Evolutionary conservation across 129 eudicot genomes (phyloP).

Genomic region (Arctium minus): DNA sequence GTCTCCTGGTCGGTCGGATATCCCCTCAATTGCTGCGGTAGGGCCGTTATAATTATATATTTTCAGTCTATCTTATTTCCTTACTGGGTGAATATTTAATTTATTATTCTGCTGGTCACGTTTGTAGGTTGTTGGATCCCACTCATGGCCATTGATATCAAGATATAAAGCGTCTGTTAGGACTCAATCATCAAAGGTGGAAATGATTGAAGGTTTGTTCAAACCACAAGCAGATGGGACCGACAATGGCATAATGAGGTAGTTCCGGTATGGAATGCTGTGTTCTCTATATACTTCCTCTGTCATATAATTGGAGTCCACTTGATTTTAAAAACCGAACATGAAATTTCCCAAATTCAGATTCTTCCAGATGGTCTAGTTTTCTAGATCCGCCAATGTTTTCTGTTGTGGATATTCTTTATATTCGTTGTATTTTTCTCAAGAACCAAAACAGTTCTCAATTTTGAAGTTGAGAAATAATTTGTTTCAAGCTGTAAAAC

Average conservation of each 20-base stretch:
- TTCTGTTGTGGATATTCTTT: background rate
- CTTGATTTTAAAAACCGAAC: background rate
- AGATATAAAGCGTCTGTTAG: slow-evolving; percentile 93
- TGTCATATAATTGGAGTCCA: background rate
- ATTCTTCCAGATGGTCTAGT: background rate
- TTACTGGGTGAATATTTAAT: slow-evolving; percentile 4
- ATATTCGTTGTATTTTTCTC: background rate
- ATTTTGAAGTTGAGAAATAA: background rate
- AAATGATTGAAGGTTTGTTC: slow-evolving; percentile 77
- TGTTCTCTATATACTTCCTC: background rate
- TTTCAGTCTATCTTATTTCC: slow-evolving; percentile 1
- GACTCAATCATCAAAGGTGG: slow-evolving; percentile 80
- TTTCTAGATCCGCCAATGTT: background rate
- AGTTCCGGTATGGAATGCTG: background rate
- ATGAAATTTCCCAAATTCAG: background rate
- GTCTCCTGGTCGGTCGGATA: slow-evolving; percentile 70
- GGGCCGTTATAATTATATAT: slow-evolving; percentile 7
- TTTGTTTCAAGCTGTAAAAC: background rate
- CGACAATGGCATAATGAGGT: slow-evolving; percentile 97
- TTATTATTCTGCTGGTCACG: slow-evolving; percentile 17
- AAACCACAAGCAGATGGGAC: slow-evolving; percentile 74
- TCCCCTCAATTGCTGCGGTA: slow-evolving; percentile 97
- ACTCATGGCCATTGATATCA: slow-evolving; percentile 84
- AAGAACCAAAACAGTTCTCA: slow-evolving; percentile 8
- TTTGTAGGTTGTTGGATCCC: slow-evolving; percentile 90